Evolutionary conservation across 1,284 basidiomycete species (phyloP), one percentile per base, ranked within the genome.

Genomic region (Moesziomyces globuligerus): DNA sequence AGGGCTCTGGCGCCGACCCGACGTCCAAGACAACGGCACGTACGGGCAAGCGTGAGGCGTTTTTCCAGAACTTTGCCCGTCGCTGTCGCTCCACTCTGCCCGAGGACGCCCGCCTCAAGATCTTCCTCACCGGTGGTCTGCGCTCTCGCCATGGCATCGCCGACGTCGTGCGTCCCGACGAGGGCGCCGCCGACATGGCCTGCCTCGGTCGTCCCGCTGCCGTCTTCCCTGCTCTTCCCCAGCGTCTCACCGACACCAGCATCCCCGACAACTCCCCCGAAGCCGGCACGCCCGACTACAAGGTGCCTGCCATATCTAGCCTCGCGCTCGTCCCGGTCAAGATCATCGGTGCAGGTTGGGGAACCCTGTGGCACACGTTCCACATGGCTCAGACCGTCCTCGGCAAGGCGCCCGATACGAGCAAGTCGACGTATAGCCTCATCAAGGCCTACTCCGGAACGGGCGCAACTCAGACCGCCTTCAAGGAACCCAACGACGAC

Each of bases 121-220:
- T 91, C 17, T 85, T 94, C 69, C 86, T 94, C 24, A 94, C 92
- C 0, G 92, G 92, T 18, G 92, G 91, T 15, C 85, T 94, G 39
- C 85, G 86, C 18, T 88, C 89, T 0, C 86, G 88, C 10, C 83
- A 84, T 0, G 86, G 88, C 29, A 85, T 93, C 54, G 83, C 86
- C 11, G 81, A 84, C 8, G 90, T 87, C 9, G 40, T 84, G 20
- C 26, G 48, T 23, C 47, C 55, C 4, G 45, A 47, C 21, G 54
- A 73, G 13, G 71, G 76, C 15, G 65, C 60, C 1, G 72, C 74
- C 3, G 87, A 94, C 77, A 85, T 93, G 25, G 85, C 92, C 26
- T 92, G 92, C 0, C 85, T 94, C 23, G 92, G 89, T n/a, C 85
- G 92, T 52, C 85, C 85, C 2, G 86, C 91, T 1, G 84, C 91